Percentiles rank a stretch among this genome's conserved stretches.
Evolutionary conservation across 2,329 filamentous ascomycete genomes (phyloP).

Genomic region (Domatiomyces globalis): DNA sequence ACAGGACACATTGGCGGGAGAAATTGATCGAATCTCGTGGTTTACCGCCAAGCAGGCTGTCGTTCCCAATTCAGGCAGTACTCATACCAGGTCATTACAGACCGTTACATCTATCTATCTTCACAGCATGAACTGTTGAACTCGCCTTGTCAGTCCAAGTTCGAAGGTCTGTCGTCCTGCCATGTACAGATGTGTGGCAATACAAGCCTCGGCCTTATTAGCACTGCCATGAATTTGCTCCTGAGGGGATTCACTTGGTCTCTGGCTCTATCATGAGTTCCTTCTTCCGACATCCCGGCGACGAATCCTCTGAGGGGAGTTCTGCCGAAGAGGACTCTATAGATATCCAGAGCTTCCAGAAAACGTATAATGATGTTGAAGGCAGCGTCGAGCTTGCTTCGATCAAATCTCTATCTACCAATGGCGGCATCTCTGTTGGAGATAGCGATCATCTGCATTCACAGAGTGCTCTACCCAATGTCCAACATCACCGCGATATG

Average conservation of each 20-base stretch:
- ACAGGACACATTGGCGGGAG: background rate
- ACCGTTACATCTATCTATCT: background rate
- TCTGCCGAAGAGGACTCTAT: conserved; percentile 4
- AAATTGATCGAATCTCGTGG: background rate
- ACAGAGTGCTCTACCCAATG: conserved; percentile 1
- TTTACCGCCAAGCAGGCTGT: background rate
- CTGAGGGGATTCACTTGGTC: background rate
- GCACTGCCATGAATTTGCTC: background rate
- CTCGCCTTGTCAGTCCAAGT: background rate
- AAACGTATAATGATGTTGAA: conserved; percentile 1
- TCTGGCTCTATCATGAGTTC: conserved; percentile 8
- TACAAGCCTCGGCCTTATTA: background rate
- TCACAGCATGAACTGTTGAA: background rate
- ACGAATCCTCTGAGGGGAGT: conserved; percentile 8
- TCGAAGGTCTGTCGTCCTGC: background rate
- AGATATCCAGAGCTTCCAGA: background rate
- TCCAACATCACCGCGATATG: conserved; percentile 18
- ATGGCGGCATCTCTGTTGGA: conserved; percentile 9
- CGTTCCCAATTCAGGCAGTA: background rate
- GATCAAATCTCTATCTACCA: conserved; percentile 14
- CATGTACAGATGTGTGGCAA: background rate
- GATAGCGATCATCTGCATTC: conserved; percentile 5
- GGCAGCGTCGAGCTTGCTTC: conserved; percentile 7
- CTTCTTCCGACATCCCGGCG: conserved; percentile 13
- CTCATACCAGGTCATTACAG: no score